Conservation (phyloP, 2,329 filamentous ascomycete genomes). For the Neospermospora avenae region DNA sequence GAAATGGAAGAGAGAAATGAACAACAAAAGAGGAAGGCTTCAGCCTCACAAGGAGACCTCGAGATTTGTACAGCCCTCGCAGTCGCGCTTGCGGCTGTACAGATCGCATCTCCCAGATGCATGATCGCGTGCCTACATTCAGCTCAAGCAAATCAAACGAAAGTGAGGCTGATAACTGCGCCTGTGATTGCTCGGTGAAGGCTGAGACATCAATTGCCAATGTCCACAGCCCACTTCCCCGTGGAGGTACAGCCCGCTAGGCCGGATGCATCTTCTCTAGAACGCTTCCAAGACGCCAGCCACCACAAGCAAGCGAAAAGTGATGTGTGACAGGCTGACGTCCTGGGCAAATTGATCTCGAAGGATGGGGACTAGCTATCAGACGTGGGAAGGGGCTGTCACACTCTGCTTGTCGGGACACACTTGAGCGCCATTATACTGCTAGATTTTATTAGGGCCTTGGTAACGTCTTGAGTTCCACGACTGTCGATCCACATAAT, state of each 20-base stretch:
- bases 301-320: not conserved
- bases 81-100: not conserved
- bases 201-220: slow-evolving; percentile 6
- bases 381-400: not conserved
- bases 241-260: not conserved
- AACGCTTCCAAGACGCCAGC: not conserved
- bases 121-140: not conserved
- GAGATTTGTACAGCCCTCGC: slow-evolving; percentile 4
- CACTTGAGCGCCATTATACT: not conserved
- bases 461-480: too few species aligned
- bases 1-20: not conserved
- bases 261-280: not conserved
- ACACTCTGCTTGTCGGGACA: too few species aligned
- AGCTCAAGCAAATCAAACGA: slow-evolving; percentile 4
- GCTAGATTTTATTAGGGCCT: too few species aligned
- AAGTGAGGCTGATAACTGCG: not conserved
- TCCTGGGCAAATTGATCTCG: not conserved
- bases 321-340: not conserved
- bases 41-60: slow-evolving; percentile 3
- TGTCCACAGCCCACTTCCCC: slow-evolving; percentile 4
- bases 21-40: not conserved
- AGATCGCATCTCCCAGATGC: not conserved
- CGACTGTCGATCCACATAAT: too few species aligned
- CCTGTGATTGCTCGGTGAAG: slow-evolving; percentile 6
- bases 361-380: not conserved